A percentile compares a stretch with the other conserved stretches of the same genome.
Evolutionary conservation across 108 stramenopile genomes (phyloP).

Genomic region (Chaetoceros muelleri): DNA sequence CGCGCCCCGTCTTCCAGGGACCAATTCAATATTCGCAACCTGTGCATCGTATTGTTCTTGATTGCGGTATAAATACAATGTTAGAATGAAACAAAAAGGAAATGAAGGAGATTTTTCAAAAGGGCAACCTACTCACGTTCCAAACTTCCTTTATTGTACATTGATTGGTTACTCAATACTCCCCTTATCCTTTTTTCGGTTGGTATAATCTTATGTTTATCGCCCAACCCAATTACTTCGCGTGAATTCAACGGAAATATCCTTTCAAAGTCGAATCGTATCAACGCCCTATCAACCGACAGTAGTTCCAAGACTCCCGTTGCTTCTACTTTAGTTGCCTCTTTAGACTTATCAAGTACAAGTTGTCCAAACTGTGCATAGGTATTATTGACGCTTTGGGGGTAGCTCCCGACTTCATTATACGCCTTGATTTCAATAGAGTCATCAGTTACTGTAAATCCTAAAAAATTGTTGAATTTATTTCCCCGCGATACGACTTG

Average conservation of each 20-base stretch:
- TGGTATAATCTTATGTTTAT: background rate
- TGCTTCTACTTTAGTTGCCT: background rate
- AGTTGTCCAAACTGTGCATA: slow-evolving; percentile 2
- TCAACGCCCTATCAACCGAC: background rate
- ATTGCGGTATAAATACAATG: too few relatives aligned
- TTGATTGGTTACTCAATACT: too few relatives aligned
- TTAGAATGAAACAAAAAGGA: too few relatives aligned
- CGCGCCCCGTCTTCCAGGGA: background rate
- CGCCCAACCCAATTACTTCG: background rate
- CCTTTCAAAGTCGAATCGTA: slow-evolving; percentile 4
- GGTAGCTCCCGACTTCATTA: background rate
- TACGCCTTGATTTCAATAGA: slow-evolving; percentile 2
- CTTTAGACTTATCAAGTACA: background rate
- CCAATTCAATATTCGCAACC: background rate
- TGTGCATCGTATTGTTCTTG: slow-evolving; percentile 4
- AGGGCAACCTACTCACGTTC: too few relatives aligned
- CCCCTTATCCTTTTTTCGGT: too few relatives aligned
- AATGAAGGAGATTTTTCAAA: too few relatives aligned
- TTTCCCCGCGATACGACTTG: slow-evolving; percentile 4
- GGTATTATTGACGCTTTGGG: background rate
- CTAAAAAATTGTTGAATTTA: background rate
- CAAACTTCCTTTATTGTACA: too few relatives aligned
- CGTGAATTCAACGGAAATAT: background rate
- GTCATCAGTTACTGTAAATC: slow-evolving; percentile 2
- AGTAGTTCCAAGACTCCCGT: background rate